These are phyloP conservation scores for Lactifluus echinatus DNA, from an alignment of 768 basidiomycete genomes.

Conservation along the genomic window DNA sequence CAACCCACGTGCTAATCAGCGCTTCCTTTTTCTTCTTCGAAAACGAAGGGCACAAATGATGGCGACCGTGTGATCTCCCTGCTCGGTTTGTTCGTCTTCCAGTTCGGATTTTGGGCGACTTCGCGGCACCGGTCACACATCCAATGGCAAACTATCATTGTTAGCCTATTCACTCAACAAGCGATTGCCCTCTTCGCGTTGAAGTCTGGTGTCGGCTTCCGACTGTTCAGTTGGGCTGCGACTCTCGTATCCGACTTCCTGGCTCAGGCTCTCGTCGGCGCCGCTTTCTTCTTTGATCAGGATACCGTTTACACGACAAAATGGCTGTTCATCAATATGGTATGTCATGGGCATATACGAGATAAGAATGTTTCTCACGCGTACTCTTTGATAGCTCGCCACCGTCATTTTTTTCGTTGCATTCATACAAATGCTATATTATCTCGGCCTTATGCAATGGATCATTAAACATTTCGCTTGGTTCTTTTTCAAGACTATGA, in stretches of 20 bases:
- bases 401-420: constrained; percentile 93
- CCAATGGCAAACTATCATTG: constrained; percentile 83
- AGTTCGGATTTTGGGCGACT: constrained; percentile 59
- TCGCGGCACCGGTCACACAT: constrained; percentile 57
- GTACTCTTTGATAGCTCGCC: constrained; percentile 37
- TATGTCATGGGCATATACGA: constrained; percentile 28
- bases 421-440: constrained; percentile 86
- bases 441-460: constrained; percentile 92
- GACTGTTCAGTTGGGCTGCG: constrained; percentile 79
- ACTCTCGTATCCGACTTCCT: constrained; percentile 76
- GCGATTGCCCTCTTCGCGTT: constrained; percentile 83
- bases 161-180: constrained; percentile 87
- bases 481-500: constrained; percentile 90
- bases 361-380: not conserved
- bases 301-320: constrained; percentile 48
- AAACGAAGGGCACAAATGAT: constrained; percentile 56
- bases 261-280: constrained; percentile 55
- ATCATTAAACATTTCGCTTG: constrained; percentile 82
- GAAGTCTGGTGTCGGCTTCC: constrained; percentile 74
- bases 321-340: constrained; percentile 83
- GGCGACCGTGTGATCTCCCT: constrained; percentile 78
- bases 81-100: constrained; percentile 72
- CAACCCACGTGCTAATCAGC: too few relatives aligned
- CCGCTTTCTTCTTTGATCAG: constrained; percentile 74
- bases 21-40: too few relatives aligned